These are phyloP conservation scores for Suzukiozyma palmioleophila DNA, from an alignment of 1,139 yeast species.

Conservation along the genomic window DNA sequence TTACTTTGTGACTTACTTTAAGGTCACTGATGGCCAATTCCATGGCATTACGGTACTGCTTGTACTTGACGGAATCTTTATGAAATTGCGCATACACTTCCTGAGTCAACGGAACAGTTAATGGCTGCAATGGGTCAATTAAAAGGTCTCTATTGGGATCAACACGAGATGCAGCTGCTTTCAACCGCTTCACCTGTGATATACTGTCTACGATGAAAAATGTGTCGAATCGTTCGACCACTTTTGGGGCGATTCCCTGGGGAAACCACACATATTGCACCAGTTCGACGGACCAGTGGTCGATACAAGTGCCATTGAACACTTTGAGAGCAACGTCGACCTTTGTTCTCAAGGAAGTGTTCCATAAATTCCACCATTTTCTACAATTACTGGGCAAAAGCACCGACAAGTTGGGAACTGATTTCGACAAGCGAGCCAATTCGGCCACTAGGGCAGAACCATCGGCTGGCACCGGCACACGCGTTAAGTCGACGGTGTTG, in stretches of 20 bases:
- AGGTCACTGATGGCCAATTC: conserved; percentile 45
- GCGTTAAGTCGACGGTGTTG: conserved; percentile 1
- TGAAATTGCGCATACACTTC: conserved; percentile 68
- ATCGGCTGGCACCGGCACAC: neutral
- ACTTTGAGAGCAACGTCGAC: conserved; percentile 1
- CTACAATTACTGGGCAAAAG: conserved; percentile 1
- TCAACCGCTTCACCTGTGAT: neutral
- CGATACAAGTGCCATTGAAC: neutral
- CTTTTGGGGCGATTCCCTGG: neutral
- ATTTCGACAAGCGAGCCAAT: neutral
- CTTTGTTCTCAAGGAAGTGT: neutral
- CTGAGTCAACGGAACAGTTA: conserved; percentile 50
- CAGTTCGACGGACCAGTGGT: conserved; percentile 3
- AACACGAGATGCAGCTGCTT: neutral
- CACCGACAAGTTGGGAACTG: conserved; percentile 2
- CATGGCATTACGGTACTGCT: conserved; percentile 64
- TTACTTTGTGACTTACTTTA: neutral
- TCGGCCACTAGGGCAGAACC: neutral
- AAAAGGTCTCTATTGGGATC: conserved; percentile 7
- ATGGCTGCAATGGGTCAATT: conserved; percentile 66
- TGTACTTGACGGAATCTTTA: conserved; percentile 62
- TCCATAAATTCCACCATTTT: neutral
- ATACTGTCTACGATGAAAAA: conserved; percentile 3
- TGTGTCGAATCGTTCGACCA: neutral
- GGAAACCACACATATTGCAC: conserved; percentile 1